phyloP scores from a whole-genome alignment of 2,329 filamentous ascomycete genomes.

The Metarhizium sp. region DNA sequence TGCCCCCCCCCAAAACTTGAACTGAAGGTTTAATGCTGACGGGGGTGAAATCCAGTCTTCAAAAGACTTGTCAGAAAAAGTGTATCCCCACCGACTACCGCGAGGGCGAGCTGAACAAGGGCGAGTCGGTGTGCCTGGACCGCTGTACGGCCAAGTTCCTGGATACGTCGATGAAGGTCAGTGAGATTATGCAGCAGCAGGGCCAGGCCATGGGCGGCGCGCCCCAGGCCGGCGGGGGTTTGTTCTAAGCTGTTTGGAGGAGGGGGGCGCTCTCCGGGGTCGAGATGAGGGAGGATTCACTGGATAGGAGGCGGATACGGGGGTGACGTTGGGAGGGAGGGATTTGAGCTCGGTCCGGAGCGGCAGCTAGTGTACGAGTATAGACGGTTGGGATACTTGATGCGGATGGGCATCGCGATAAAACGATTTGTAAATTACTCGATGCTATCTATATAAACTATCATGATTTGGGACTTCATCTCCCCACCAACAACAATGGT shows the following conservation, averaged over 20 bases:
- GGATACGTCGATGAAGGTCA: conserved; percentile 95
- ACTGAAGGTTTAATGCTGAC: too few relatives aligned
- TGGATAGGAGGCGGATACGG: background rate
- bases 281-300: background rate
- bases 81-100: conserved; percentile 90
- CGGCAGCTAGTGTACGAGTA: conserved; percentile 12
- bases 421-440: background rate
- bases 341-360: background rate
- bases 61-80: conserved; percentile 85
- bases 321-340: background rate
- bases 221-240: conserved; percentile 21
- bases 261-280: background rate
- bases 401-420: background rate
- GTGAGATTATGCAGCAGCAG: conserved; percentile 90
- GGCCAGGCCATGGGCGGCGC: conserved; percentile 54
- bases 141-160: conserved; percentile 98
- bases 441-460: background rate
- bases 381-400: conserved; percentile 1
- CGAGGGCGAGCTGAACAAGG: conserved; percentile 96
- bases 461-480: background rate
- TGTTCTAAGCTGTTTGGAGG: conserved; percentile 16
- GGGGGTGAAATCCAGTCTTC: conserved; percentile 46
- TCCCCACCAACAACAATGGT: background rate
- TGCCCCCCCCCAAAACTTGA: background rate
- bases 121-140: conserved; percentile 96